Evolutionary conservation across 139 green algal species (phyloP).

Genomic region (Chlamydomonas asymmetrica): DNA sequence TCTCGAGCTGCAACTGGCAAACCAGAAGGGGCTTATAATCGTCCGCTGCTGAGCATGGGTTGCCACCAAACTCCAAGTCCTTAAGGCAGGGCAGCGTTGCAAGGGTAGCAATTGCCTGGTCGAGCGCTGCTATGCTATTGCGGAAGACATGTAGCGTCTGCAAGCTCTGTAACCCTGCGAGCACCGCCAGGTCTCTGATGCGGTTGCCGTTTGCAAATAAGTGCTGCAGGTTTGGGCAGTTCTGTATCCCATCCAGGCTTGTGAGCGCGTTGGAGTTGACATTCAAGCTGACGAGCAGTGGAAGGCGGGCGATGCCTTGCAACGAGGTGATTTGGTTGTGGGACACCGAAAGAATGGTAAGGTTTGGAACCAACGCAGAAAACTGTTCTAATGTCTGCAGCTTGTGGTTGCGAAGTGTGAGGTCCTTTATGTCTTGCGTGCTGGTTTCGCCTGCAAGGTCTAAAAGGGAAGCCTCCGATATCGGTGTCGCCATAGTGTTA

Average conservation of each 20-base stretch:
- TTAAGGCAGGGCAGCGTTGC: constrained; percentile 9
- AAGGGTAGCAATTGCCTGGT: constrained; percentile 9
- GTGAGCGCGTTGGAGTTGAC: constrained; percentile 40
- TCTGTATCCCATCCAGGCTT: constrained; percentile 31
- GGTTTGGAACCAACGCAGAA: neutral
- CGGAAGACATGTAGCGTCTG: constrained; percentile 23
- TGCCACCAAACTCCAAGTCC: constrained; percentile 39
- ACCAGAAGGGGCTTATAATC: constrained; percentile 33
- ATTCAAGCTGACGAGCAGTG: constrained; percentile 32
- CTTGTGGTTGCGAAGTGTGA: constrained; percentile 28
- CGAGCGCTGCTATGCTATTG: constrained; percentile 35
- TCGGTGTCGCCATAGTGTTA: too few relatives aligned
- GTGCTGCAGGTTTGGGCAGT: constrained; percentile 34
- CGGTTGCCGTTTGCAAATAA: constrained; percentile 38
- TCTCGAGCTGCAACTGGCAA: constrained; percentile 27
- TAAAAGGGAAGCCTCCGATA: constrained; percentile 15
- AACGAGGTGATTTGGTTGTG: constrained; percentile 39
- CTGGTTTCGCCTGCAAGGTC: constrained; percentile 25
- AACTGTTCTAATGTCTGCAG: constrained; percentile 18
- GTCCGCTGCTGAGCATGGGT: constrained; percentile 11
- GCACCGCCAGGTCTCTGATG: constrained; percentile 21
- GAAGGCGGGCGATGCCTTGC: constrained; percentile 23
- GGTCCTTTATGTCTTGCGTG: constrained; percentile 28
- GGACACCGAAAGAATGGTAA: constrained; percentile 38
- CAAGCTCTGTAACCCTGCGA: too few relatives aligned